Conservation (phyloP, 2,329 filamentous ascomycete genomes). For the Colletotrichum falcatum region DNA sequence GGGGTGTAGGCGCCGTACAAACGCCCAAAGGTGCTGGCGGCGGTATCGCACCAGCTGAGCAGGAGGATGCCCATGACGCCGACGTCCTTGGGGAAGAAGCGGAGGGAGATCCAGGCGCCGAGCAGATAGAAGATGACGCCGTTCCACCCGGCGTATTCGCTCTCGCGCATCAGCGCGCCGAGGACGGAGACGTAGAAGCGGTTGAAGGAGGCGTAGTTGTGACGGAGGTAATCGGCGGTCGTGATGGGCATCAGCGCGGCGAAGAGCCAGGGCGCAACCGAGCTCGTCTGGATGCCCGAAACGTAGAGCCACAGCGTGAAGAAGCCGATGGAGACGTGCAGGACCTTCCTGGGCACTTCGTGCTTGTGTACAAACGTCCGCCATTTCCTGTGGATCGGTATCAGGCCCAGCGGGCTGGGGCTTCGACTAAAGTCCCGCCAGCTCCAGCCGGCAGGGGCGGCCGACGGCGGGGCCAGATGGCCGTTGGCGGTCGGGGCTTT, state of each 20-base stretch:
- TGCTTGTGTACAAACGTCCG: slow-evolving; percentile 94
- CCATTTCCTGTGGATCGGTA: slow-evolving; percentile 95
- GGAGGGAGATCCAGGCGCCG: slow-evolving; percentile 87
- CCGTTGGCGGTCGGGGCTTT: slow-evolving; percentile 64
- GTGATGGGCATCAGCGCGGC: slow-evolving; percentile 85
- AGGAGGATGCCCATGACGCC: slow-evolving; percentile 90
- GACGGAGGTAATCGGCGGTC: slow-evolving; percentile 83
- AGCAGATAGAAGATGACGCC: slow-evolving; percentile 97
- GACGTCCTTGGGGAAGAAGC: slow-evolving; percentile 92
- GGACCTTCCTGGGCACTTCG: slow-evolving; percentile 91
- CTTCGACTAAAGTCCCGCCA: slow-evolving; percentile 92
- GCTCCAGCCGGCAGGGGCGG: slow-evolving; percentile 72
- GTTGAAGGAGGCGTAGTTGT: slow-evolving; percentile 85
- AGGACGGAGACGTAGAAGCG: slow-evolving; percentile 85
- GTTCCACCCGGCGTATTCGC: slow-evolving; percentile 93
- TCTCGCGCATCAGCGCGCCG: slow-evolving; percentile 96
- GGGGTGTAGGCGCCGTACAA: slow-evolving; percentile 91
- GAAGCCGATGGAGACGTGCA: slow-evolving; percentile 98
- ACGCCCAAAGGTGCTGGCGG: slow-evolving; percentile 92
- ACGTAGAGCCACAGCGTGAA: slow-evolving; percentile 89
- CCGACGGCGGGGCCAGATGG: slow-evolving; percentile 74
- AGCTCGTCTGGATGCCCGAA: slow-evolving; percentile 78
- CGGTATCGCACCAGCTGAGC: slow-evolving; percentile 97
- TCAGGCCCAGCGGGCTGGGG: slow-evolving; percentile 91
- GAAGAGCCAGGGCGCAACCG: slow-evolving; percentile 89